Evolutionary conservation across 208 protist genomes (phyloP), one percentile per base, ranked within the genome.

Genomic region (Trichomonas vaginalis): DNA sequence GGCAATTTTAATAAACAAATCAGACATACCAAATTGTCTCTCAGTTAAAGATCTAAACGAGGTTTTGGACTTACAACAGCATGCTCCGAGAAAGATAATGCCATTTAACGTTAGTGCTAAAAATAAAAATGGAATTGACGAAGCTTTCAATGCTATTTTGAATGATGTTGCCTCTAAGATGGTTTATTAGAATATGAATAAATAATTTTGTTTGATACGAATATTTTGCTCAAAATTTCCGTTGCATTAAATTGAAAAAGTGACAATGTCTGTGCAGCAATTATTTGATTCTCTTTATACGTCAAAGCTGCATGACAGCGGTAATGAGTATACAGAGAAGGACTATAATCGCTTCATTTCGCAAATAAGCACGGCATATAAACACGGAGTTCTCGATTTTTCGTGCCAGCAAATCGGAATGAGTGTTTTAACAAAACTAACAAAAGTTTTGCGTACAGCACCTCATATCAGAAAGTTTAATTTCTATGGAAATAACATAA

Each of bases 221-320:
- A 70, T 70, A n/a, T n/a, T n/a, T n/a, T n/a, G n/a, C n/a, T n/a
- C n/a, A n/a, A n/a, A n/a, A n/a, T n/a, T n/a, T n/a, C n/a, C n/a
- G n/a, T 70, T 3, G 56, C 17, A 70, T 70, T n/a, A 27, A 56
- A 70, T 70, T 27, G 17, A 27, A 70, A 70, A 70, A 70, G 56
- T 70, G 56, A 70, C 56, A 70, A 70, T 70, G 56, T 27, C 17
- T 70, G 56, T 70, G 4, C 56, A 70, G n/a, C 56, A 70, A 70
- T 70, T 70, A 92, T 92, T 92, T 51, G 86, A 92, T 51, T 23
- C 40, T 45, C 45, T 92, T 23, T 92, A 56, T 92, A 92, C 42
- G 39, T 42, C 86, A 1, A 92, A 92, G 37, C 15, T 92, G 39
- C 12, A 45, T 8, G 86, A 92, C 86, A 92, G 45, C 37, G 86